Percentiles rank a stretch among this genome's conserved stretches.
Evolutionary conservation across 129 eudicot genomes (phyloP).

Genomic region (Chrysanthemum seticuspe): DNA sequence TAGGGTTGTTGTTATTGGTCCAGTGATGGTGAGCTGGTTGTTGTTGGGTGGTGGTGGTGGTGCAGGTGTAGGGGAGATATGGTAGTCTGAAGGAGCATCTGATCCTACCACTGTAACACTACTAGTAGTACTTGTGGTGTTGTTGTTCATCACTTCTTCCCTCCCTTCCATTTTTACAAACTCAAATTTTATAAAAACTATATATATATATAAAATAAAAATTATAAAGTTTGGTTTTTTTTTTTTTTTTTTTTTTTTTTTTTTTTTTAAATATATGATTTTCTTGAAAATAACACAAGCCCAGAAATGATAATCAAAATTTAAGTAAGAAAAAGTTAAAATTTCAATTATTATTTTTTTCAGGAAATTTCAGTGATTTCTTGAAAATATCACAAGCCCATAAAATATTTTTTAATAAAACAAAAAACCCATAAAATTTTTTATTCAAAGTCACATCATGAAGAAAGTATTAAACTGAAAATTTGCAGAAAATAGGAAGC

Average conservation of each 20-base stretch:
- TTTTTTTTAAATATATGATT: too few species aligned
- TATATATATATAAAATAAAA: not conserved
- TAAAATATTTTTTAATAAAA: not conserved
- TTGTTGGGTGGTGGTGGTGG: slow-evolving; percentile 16
- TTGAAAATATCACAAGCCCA: too few species aligned
- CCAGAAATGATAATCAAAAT: slow-evolving; percentile 1
- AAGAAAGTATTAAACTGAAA: too few species aligned
- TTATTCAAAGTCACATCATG: slow-evolving; percentile 14
- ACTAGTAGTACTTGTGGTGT: slow-evolving; percentile 18
- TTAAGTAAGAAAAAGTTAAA: slow-evolving; percentile 15
- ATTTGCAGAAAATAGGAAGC: not conserved
- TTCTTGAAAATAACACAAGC: slow-evolving; percentile 19
- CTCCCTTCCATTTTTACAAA: slow-evolving; percentile 40
- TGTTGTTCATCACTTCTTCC: slow-evolving; percentile 51
- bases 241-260: not conserved
- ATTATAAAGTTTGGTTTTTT: not conserved
- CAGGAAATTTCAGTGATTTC: too few species aligned
- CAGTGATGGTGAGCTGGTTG: slow-evolving; percentile 36
- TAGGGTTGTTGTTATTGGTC: slow-evolving; percentile 39
- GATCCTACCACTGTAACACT: slow-evolving; percentile 90
- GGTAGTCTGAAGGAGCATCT: slow-evolving; percentile 90
- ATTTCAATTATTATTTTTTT: too few species aligned
- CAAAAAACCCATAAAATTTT: slow-evolving; percentile 4
- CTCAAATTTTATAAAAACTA: not conserved
- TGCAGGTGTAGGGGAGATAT: slow-evolving; percentile 63